These are phyloP conservation scores for Gremmenia infestans DNA, from an alignment of 2,329 filamentous ascomycete species.

Conservation along the genomic window DNA sequence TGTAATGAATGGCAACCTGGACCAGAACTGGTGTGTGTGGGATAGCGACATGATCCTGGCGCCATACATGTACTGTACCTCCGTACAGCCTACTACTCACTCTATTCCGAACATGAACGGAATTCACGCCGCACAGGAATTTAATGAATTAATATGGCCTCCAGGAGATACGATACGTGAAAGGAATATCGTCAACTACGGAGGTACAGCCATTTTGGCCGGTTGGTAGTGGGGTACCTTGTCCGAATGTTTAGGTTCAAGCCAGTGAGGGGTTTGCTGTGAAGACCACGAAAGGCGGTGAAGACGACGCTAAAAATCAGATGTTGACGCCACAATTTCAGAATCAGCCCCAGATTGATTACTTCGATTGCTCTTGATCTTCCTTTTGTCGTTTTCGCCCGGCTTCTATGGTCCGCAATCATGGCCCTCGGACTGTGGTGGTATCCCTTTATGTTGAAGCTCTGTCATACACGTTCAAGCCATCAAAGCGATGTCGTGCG, in stretches of 20 bases:
- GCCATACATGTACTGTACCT: neutral
- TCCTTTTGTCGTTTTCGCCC: neutral
- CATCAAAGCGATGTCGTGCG: slow-evolving; percentile 22
- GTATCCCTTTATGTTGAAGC: neutral
- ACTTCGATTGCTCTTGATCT: neutral
- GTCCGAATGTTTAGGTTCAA: neutral
- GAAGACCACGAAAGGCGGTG: slow-evolving; percentile 21
- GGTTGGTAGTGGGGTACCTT: neutral
- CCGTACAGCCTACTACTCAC: neutral
- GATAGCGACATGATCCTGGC: neutral
- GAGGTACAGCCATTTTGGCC: neutral
- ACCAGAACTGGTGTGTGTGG: neutral
- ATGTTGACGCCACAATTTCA: neutral
- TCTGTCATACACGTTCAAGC: neutral
- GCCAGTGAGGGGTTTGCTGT: slow-evolving; percentile 8
- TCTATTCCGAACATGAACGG: neutral
- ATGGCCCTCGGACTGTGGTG: neutral
- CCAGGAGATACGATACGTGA: neutral
- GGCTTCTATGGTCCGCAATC: neutral
- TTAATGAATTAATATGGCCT: slow-evolving; percentile 1
- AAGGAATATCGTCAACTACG: neutral
- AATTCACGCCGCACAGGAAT: neutral
- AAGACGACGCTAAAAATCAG: slow-evolving; percentile 18
- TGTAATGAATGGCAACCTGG: neutral
- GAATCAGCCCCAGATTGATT: slow-evolving; percentile 10